Base-by-base conservation (phyloP, 2,329 filamentous ascomycete species). In the Metarhizium anisopliae region DNA sequence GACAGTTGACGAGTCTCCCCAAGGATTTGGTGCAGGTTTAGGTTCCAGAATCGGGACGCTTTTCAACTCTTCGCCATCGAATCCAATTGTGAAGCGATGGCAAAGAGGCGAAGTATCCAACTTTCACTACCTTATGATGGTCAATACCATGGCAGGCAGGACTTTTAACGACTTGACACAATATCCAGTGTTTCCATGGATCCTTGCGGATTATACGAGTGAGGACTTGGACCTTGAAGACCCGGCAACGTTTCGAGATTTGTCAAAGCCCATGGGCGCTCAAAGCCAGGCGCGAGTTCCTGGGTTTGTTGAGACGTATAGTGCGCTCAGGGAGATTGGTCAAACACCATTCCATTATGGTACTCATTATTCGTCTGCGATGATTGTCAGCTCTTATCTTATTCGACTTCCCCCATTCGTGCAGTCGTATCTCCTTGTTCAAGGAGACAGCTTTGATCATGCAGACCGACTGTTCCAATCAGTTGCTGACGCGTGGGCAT, bases 111-210 rank as follows among this genome's bases (percentile, higher is more conserved):
- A 99, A 65, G 90, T 97, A 52, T 97, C 93, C 14, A 99, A 99
- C 69, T 99, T 99, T 65, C 91, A 97, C 70, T 99, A 99, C 67
- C 81, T 99, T 40, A 99, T 99, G 93, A 85, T 96, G 58, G 85
- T 99, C 66, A 99, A 99, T 67, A 97, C 94, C 0, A 90, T 99
- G 81, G 95, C 95, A 32, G 94, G 94, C 2, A 81, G 94, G 53
- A 97, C 94, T 0, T 99, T 99, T 75, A 99, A 99, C 66, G 94
- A 99, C 67, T 77, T 99, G 18, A 99, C 94, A 0, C 95, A 99
- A 65, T 99, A 99, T 65, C 94, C 94, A 0, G 92, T 99, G 18
- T 99, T 99, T 61, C 94, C 94, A 0, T 99, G 94, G 94, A 86
- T 99, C 3, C 75, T 99, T 50, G 92, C 94, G 0, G 93, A 99